phyloP scores from a whole-genome alignment of 2,329 filamentous ascomycete species.

The Colletotrichum siamense region DNA sequence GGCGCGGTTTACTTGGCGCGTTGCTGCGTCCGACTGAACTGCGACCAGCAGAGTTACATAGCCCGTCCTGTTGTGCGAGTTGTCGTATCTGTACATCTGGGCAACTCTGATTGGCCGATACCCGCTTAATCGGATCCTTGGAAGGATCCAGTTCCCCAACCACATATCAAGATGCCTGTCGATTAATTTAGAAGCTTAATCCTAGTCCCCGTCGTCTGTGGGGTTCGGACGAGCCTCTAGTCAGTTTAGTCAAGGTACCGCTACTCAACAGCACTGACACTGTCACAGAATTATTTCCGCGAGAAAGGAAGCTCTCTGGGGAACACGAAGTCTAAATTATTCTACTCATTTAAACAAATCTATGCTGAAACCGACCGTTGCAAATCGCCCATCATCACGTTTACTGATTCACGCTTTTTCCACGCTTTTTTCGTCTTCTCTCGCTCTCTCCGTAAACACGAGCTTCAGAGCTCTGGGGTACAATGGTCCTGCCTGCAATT shows the following conservation, averaged over 20 bases:
- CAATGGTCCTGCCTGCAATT: conserved; percentile 12
- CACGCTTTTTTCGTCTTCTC: neutral
- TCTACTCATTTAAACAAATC: neutral
- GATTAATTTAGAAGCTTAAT: conserved; percentile 15
- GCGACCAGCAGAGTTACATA: neutral
- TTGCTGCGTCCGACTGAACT: neutral
- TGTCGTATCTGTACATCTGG: neutral
- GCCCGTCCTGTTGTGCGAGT: neutral
- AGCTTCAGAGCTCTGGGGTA: conserved; percentile 12
- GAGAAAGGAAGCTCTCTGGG: neutral
- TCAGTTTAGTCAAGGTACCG: neutral
- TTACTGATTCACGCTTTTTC: neutral
- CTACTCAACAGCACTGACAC: neutral
- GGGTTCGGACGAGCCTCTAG: neutral
- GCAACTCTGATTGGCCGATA: neutral
- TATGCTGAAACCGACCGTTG: neutral
- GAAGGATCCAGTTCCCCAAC: neutral
- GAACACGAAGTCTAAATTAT: neutral
- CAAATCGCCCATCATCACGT: neutral
- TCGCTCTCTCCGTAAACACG: conserved; percentile 4
- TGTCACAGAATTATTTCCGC: neutral
- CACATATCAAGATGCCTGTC: neutral
- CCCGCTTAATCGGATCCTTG: neutral
- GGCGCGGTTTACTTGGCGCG: neutral
- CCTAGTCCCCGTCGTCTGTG: neutral